Conservation (phyloP, 2,329 filamentous ascomycete species). For the Kalmusia sp. region DNA sequence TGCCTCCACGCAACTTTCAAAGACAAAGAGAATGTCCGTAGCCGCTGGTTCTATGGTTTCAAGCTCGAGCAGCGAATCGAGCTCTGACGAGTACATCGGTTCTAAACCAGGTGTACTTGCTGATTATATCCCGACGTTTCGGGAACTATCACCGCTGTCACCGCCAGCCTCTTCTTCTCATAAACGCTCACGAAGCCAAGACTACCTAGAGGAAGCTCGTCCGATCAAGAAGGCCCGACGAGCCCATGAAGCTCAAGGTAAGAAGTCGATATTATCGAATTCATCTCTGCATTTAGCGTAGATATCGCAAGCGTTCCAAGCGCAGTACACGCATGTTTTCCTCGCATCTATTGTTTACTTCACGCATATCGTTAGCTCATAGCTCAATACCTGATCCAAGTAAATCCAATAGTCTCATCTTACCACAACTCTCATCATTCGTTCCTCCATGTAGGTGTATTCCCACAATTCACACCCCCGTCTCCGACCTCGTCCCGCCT, state of each 20-base stretch:
- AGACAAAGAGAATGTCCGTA: background rate
- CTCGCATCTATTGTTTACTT: background rate
- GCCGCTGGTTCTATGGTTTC: background rate
- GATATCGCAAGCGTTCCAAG: background rate
- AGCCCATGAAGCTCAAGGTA: background rate
- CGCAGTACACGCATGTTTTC: background rate
- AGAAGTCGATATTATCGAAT: background rate
- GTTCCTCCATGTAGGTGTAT: background rate
- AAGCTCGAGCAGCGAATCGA: background rate
- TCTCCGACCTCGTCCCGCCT: no score
- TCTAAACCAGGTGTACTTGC: background rate
- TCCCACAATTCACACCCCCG: conserved; percentile 5
- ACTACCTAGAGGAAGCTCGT: background rate
- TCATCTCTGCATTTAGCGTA: background rate
- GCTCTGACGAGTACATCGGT: background rate
- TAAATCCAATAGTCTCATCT: background rate
- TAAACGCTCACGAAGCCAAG: background rate
- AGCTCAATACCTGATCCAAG: background rate
- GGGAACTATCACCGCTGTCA: background rate
- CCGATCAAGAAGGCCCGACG: background rate
- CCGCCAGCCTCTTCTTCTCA: background rate
- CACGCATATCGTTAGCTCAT: background rate
- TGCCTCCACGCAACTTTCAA: no score
- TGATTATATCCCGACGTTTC: no score
- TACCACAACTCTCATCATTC: background rate